Evolutionary conservation across 768 basidiomycete genomes (phyloP).

Genomic region (Calvatia gigantea): DNA sequence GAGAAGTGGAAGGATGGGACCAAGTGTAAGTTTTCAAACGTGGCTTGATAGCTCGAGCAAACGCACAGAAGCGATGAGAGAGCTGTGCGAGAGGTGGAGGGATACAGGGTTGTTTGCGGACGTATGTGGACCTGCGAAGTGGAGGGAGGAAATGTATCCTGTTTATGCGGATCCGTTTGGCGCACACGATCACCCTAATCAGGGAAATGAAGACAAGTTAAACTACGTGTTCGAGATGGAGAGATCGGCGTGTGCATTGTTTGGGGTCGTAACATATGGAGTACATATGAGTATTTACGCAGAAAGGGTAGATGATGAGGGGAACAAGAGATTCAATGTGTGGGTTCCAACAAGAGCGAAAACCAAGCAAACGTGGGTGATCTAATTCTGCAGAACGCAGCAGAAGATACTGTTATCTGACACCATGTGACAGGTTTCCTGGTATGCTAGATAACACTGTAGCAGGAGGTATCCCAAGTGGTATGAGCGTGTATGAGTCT

Average conservation of each 20-base stretch:
- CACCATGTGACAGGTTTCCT: constrained; percentile 59
- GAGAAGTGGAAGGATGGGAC: constrained; percentile 23
- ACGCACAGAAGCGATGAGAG: constrained; percentile 59
- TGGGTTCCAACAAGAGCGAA: constrained; percentile 87
- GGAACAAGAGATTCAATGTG: constrained; percentile 45
- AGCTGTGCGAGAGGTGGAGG: constrained; percentile 74
- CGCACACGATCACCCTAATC: constrained; percentile 41
- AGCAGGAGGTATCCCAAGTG: constrained; percentile 88
- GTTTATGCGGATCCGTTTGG: constrained; percentile 72
- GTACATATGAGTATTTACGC: constrained; percentile 85
- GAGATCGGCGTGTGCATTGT: constrained; percentile 82
- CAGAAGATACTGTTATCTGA: background rate
- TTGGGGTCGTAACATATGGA: constrained; percentile 89
- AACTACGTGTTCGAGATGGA: constrained; percentile 90
- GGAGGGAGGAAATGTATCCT: constrained; percentile 85
- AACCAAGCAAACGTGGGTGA: constrained; percentile 84
- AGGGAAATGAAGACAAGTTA: constrained; percentile 27
- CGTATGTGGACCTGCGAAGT: constrained; percentile 71
- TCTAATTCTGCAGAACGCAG: background rate
- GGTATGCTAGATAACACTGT: constrained; percentile 87
- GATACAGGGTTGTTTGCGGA: constrained; percentile 58
- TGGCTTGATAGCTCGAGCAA: constrained; percentile 52
- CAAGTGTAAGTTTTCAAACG: constrained; percentile 46
- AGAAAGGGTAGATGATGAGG: constrained; percentile 29
- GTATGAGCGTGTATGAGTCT: constrained; percentile 66